Base-by-base conservation (phyloP, 805 yeast species). In the Torulaspora delbrueckii region DNA sequence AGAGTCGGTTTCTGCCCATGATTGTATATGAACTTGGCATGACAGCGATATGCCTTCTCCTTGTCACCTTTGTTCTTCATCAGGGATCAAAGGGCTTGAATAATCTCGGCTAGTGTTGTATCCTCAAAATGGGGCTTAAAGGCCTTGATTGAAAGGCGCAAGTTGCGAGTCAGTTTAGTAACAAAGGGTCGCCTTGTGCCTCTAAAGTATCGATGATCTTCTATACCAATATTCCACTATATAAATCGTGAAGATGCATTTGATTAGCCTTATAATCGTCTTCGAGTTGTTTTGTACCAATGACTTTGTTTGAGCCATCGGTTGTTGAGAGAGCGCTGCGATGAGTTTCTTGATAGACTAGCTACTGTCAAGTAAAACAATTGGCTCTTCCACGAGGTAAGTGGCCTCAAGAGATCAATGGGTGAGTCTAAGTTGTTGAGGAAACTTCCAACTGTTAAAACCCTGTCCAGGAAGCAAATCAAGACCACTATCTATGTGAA, bases 401-500 rank as follows among this genome's bases (percentile, higher is more conserved):
- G 14, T 16, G 27, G 26, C 10, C 18, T 14, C 5, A 19, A 27
- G 8, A n/a, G 18, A n/a, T 13, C 19, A n/a, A 52, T 40, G 43
- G 26, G 36, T 10, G 36, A 41, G 5, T 22, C 43, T 6, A 49
- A 48, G 28, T 30, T 53, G 13, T 25, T 56, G 8, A 46, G 43
- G 35, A 56, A 52, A 40, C 55, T 50, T 24, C 63, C 67, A 2
- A 52, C 65, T 3, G 41, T 62, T 3, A 65, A 65, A 45, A 38
- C 48, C 6, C 42, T 56, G 67, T 75, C 59, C 61, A 72, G 41
- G 66, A 70, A 54, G 67, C 73, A 19, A 74, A 77, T 48, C 48
- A 70, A 34, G 72, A 74, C 79, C 0, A 71, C 76, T 2, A 65
- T 85, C 8, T 75, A 77, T 47, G 70, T 88, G 30, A 84, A 85